Base-by-base conservation (phyloP, 768 basidiomycete species). In the Boletus tylopilopsis region DNA sequence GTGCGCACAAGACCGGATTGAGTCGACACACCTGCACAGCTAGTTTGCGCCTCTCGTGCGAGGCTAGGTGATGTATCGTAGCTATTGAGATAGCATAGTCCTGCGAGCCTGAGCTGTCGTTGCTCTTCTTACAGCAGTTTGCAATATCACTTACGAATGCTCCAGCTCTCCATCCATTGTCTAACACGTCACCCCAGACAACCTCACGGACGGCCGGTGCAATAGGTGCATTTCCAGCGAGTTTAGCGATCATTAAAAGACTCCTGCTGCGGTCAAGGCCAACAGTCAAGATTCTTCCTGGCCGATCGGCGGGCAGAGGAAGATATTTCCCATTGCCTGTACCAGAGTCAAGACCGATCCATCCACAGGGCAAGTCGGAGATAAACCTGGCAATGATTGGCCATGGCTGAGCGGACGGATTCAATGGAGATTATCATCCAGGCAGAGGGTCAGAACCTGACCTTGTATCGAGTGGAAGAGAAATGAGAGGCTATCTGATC, bases 291-390 rank as follows among this genome's bases (percentile, higher is more conserved):
- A 85, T 66, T 23, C 75, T 75, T 12, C 74, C 71, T 6, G 82
- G 82, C 15, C 79, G 75, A 42, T 89, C 82, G 1, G 68, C 55
- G 6, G 88, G 86, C 2, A 90, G 69, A 3, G 89, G 85, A 2
- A 98, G 79, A 70, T 98, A 98, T 76, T 99, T 98, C 38, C 96
- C 96, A 58, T 99, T 99, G 2, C 96, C 96, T 22, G 92, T 92
- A 6, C 96, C 96, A 22, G 91, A 88, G 67, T 99, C 96, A 22
- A 99, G 76, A 11, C 95, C 95, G 30, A 96, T 72, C 73, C 83
- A 90, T 22, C 91, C 87, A 18, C 82, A 71, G 13, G 87, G 79
- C 13, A 96, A 64, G 35, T 76, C 79, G 7, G 78, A 73, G 22
- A 96, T 73, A 66, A 95, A 96, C 35, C 70, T 62, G 15, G 82